These are phyloP conservation scores for Debaryomyces fabryi DNA, from an alignment of 1,139 yeast genomes.

Conservation along the genomic window DNA sequence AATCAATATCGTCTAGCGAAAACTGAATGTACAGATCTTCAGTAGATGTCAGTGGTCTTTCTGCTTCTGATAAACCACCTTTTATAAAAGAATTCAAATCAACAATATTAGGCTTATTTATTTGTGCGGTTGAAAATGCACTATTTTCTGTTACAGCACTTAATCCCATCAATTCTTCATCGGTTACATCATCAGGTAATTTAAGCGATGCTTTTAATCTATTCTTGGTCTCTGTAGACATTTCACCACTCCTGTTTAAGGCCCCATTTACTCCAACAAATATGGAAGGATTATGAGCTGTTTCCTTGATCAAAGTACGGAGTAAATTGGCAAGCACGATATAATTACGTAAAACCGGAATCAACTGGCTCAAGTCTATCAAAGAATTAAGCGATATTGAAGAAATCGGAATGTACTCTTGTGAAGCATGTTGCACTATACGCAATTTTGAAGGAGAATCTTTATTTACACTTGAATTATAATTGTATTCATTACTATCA, in stretches of 20 bases:
- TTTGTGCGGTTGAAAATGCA: constrained; percentile 22
- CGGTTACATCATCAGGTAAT: constrained; percentile 40
- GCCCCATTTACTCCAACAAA: background rate
- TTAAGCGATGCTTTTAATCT: constrained; percentile 41
- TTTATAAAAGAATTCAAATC: constrained; percentile 29
- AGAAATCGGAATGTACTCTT: constrained; percentile 21
- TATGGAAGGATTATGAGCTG: background rate
- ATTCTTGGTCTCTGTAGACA: constrained; percentile 27
- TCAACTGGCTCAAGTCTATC: constrained; percentile 26
- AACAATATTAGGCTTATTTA: constrained; percentile 17
- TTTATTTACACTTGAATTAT: constrained; percentile 6
- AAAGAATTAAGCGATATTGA: constrained; percentile 26
- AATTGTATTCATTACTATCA: constrained; percentile 20
- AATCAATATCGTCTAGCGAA: constrained; percentile 29
- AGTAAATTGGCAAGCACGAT: constrained; percentile 27
- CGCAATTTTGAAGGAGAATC: constrained; percentile 13
- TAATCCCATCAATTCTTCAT: constrained; percentile 43
- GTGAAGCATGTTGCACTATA: constrained; percentile 2
- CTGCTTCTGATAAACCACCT: constrained; percentile 13
- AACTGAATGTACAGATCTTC: constrained; percentile 21
- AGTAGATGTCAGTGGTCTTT: background rate
- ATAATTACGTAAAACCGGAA: constrained; percentile 37
- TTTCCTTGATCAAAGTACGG: constrained; percentile 6
- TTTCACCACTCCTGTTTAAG: background rate
- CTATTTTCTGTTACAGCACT: constrained; percentile 30